These are phyloP conservation scores for Gossypium laxum DNA, from an alignment of 441 rosid species.

Conservation along the genomic window DNA sequence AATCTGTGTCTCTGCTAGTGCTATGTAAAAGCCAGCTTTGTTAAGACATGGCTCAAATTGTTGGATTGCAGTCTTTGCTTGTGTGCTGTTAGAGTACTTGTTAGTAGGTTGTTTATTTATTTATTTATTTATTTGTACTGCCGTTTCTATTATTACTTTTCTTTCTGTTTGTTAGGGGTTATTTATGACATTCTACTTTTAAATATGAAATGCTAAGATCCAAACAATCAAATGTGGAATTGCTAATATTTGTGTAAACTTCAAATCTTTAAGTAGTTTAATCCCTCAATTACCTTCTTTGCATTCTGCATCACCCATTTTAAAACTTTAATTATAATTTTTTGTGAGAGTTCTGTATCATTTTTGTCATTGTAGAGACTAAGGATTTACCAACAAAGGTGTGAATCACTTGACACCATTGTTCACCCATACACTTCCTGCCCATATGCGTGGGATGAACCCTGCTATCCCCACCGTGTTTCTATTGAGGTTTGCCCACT, in stretches of 20 bases:
- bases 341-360: not conserved
- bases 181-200: not conserved
- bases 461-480: conserved; percentile 81
- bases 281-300: conserved; percentile 8
- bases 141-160: not conserved
- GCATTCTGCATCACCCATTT: not conserved
- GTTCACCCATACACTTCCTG: conserved; percentile 69
- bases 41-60: not conserved
- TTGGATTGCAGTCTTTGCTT: not conserved
- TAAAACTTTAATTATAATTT: not conserved
- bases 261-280: not conserved
- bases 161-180: not conserved
- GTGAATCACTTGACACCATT: conserved; percentile 79
- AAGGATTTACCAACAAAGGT: conserved; percentile 77
- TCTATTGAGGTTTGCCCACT: conserved; percentile 57
- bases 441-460: conserved; percentile 99
- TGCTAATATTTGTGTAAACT: not conserved
- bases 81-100: not conserved
- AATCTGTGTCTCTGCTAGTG: not conserved
- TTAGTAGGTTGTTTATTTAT: not conserved
- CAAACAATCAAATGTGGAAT: not conserved
- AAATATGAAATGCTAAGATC: not conserved
- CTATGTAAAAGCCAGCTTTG: not conserved
- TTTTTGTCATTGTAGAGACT: conserved; percentile 41
- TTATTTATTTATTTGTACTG: not conserved